Evolutionary conservation across 129 eudicot species (phyloP), one percentile per base, ranked within the genome.

Genomic region (Erigeron canadensis): DNA sequence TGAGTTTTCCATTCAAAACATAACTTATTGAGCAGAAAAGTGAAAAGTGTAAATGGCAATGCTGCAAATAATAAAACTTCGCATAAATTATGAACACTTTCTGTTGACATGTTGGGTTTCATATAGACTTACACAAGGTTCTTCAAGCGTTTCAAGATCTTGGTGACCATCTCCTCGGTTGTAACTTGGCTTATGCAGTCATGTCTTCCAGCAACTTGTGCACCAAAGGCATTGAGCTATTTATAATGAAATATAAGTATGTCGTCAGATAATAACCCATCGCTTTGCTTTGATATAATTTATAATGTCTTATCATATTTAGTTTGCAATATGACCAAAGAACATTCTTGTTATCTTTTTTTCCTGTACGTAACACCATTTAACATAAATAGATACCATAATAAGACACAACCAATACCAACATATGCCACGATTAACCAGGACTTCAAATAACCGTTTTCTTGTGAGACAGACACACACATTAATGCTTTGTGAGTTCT

Each of bases 161-260:
- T 90, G 76, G 45, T 59, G 63, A 72, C 58, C 48, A 77, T 90
- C n/a, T 90, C 96, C 73, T 85, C 88, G 80, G 79, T 86, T 18
- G 90, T 79, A 68, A 86, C 85, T 83, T 90, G 96, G 72, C 95
- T 90, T 66, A 74, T 73, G 77, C 77, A 46, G 39, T 87, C 86
- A 72, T 75, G 79, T 56, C 75, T 82, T 71, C 87, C 89, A 62
- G 70, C 77, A 83, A 87, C 89, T 90, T 90, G 96, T 47, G 83
- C 81, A 73, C 87, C 83, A 76, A 90, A 90, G 42, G 86, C 89
- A 81, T 90, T 90, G 51, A 90, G 83, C 96, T 90, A 78, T 72
- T 54, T 64, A 37, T 39, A 56, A 80, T 76, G n/a, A 72, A 67
- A 71, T 43, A 15, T n/a, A 60, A 63, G 72, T 67, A 39, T 66